Evolutionary conservation across 2,329 filamentous ascomycete genomes (phyloP).

Genomic region (Scolecobasidium constrictum): DNA sequence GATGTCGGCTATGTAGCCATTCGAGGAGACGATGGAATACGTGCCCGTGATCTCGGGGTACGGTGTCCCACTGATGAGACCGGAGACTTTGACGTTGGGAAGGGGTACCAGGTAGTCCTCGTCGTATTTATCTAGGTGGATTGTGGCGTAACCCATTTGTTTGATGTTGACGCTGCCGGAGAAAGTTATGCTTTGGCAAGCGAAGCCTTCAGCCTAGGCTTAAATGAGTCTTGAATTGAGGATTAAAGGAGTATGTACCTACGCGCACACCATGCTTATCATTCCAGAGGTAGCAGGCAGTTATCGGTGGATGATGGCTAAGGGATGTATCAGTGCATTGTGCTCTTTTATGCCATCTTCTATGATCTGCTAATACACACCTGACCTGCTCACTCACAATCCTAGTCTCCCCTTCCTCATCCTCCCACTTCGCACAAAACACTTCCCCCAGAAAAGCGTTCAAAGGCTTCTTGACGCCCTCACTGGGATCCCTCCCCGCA

Average conservation of each 20-base stretch:
- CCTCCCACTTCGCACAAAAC: slow-evolving; percentile 29
- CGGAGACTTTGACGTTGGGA: slow-evolving; percentile 34
- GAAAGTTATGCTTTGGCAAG: slow-evolving; percentile 36
- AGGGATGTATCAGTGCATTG: too few relatives aligned
- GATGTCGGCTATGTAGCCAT: slow-evolving; percentile 30
- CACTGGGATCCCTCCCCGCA: slow-evolving; percentile 28
- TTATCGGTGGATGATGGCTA: slow-evolving; percentile 35
- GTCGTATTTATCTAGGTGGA: slow-evolving; percentile 31
- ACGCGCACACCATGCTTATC: slow-evolving; percentile 13
- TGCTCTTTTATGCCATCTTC: too few relatives aligned
- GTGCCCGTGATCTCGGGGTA: slow-evolving; percentile 33
- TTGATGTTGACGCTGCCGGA: slow-evolving; percentile 33
- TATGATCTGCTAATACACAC: too few relatives aligned
- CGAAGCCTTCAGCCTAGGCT: slow-evolving; percentile 34
- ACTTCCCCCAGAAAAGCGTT: slow-evolving; percentile 40
- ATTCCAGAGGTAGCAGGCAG: slow-evolving; percentile 37
- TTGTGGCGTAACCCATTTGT: slow-evolving; percentile 34
- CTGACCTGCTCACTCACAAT: slow-evolving; percentile 36
- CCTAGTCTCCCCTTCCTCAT: slow-evolving; percentile 19
- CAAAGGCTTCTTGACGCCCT: slow-evolving; percentile 39
- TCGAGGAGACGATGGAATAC: slow-evolving; percentile 30
- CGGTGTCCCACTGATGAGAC: slow-evolving; percentile 30
- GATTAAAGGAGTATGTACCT: background rate
- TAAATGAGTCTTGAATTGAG: slow-evolving; percentile 17
- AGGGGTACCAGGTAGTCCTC: slow-evolving; percentile 35